Base-by-base conservation (phyloP, 176 grass and related monocot genomes). In the Hordeum marinum region DNA sequence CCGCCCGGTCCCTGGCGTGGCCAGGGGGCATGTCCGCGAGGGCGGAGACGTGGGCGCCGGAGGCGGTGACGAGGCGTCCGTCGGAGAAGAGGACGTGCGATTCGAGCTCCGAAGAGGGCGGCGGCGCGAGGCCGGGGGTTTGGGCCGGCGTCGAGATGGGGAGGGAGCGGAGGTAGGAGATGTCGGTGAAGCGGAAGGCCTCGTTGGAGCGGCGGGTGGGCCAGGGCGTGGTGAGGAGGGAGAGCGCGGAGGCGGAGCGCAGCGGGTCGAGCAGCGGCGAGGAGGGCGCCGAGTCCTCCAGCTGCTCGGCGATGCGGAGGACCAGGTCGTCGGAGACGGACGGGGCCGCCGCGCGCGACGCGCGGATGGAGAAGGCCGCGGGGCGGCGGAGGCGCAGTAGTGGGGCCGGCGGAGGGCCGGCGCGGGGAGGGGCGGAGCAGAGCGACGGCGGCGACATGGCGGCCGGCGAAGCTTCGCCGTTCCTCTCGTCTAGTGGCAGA, bases 111-210 rank as follows among this genome's bases (percentile, higher is more conserved):
- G 89, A 79, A 54, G 84, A 42, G 3, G 86, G 86, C 21, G 72
- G 43, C 25, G 46, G 41, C 58, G 80, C 60, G 59, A 86, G 42
- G 86, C 26, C 21, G n/a, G 74, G 48, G 59, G 72, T 20, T 4
- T 21, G 58, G 46, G 92, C 57, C 9, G 88, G 78, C 35, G 82
- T 63, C 9, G 92, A 76, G 84, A 91, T 83, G 77, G 89, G 86
- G 58, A 84, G 43, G 32, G 86, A 87, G 39, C 81, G 87, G 86
- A 94, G 86, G 76, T 89, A 89, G 59, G 89, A 91, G 71, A 89
- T 69, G 76, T 94, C 86, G 9, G 86, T 94, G 84, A 94, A 94
- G 63, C 92, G 89, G 86, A 91, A 94, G 84, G 92, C 86, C 13
- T 89, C 92, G 86, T 72, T 59, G 77, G 89, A 86, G 80, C 80